A percentile compares a stretch with the other conserved stretches of the same genome.
Evolutionary conservation across 495 filamentous ascomycete species (phyloP).

Genomic region (Talaromyces stipitatus): DNA sequence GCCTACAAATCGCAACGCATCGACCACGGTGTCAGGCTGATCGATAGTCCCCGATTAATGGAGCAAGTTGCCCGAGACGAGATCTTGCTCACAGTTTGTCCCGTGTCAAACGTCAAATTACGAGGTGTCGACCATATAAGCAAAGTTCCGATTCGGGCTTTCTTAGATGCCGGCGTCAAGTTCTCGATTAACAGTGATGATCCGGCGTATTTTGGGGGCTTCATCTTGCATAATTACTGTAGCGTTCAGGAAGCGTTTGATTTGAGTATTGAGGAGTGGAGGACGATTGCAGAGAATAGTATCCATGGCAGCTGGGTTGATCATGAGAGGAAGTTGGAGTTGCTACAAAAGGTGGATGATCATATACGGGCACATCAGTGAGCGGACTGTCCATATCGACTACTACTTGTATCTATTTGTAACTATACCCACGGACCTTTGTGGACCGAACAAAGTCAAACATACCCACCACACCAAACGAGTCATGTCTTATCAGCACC

Average conservation of each 20-base stretch:
- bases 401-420: neutral
- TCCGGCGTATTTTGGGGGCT: conserved; percentile 75
- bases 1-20: conserved; percentile 51
- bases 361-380: conserved; percentile 24
- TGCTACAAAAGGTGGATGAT: conserved; percentile 29
- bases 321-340: conserved; percentile 31
- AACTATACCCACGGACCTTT: neutral
- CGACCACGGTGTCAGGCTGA: conserved; percentile 64
- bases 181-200: conserved; percentile 73
- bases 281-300: conserved; percentile 48
- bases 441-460: neutral
- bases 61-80: conserved; percentile 44
- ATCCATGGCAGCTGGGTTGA: conserved; percentile 56
- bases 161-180: conserved; percentile 56
- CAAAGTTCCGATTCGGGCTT: conserved; percentile 55
- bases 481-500: no score
- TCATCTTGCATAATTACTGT: conserved; percentile 69
- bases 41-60: conserved; percentile 54
- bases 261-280: conserved; percentile 57
- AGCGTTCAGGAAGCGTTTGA: conserved; percentile 65
- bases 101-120: conserved; percentile 64
- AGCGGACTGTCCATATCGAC: neutral
- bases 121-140: conserved; percentile 47
- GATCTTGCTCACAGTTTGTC: conserved; percentile 61
- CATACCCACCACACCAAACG: neutral